A percentile compares a stretch with the other conserved stretches of the same genome.
These are phyloP conservation scores for Fusarium sp. DNA, from an alignment of 2,329 filamentous ascomycete genomes.

Conservation along the genomic window DNA sequence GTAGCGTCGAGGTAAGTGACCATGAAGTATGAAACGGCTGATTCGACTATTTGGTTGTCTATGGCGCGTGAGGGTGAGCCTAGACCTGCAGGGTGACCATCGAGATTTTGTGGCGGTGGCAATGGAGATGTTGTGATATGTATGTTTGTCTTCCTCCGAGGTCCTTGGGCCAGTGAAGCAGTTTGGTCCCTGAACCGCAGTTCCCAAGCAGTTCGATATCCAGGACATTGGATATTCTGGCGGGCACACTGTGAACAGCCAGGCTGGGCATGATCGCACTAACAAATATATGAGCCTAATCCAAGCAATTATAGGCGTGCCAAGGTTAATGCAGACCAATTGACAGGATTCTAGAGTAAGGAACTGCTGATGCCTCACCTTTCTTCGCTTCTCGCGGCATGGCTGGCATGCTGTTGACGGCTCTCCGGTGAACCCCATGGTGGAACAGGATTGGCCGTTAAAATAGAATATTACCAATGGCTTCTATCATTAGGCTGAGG, in stretches of 20 bases:
- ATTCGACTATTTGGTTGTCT: not conserved
- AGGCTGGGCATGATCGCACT: not conserved
- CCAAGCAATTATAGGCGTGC: too few species aligned
- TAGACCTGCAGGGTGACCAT: too few species aligned
- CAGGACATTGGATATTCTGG: not conserved
- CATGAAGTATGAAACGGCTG: not conserved
- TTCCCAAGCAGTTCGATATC: not conserved
- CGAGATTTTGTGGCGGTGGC: not conserved
- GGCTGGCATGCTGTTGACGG: not conserved
- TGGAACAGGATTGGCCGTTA: too few species aligned
- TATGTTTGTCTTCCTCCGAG: not conserved
- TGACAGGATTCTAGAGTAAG: too few species aligned
- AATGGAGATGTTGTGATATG: not conserved
- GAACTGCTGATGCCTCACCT: not conserved
- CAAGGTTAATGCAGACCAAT: too few species aligned
- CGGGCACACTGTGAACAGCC: not conserved
- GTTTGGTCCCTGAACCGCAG: not conserved
- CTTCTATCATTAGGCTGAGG: too few species aligned
- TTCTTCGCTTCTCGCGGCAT: not conserved
- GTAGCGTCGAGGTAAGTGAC: not conserved
- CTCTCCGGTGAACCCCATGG: not conserved
- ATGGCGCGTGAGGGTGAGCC: not conserved
- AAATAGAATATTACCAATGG: too few species aligned
- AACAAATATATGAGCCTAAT: not conserved
- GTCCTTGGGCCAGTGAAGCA: not conserved